Conservation (phyloP, 2,329 filamentous ascomycete genomes). For the Trichoderma sp. region DNA sequence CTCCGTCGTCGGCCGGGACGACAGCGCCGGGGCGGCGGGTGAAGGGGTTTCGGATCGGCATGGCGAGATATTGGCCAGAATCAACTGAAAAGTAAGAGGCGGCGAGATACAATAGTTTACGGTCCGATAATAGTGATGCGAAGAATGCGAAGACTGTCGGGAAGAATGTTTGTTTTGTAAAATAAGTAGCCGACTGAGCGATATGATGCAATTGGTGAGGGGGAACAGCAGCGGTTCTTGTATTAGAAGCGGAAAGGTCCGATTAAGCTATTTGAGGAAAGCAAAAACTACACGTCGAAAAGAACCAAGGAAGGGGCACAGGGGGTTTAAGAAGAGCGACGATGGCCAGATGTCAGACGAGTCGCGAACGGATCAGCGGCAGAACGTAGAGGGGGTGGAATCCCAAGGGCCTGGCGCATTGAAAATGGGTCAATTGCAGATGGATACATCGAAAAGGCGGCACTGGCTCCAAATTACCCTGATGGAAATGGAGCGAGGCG, state of each 20-base stretch:
- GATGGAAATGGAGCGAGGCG: slow-evolving; percentile 15
- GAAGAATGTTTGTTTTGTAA: slow-evolving; percentile 8
- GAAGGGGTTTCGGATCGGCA: slow-evolving; percentile 77
- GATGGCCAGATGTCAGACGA: slow-evolving; percentile 24
- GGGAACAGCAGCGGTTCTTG: background rate
- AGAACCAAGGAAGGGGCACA: slow-evolving; percentile 14
- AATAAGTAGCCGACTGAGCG: background rate
- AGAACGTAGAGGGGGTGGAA: background rate
- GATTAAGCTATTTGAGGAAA: slow-evolving; percentile 12
- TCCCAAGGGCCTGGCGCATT: background rate
- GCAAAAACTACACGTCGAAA: background rate
- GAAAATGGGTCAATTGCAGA: background rate
- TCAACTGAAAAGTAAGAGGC: background rate
- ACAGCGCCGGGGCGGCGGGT: slow-evolving; percentile 58
- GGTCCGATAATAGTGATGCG: background rate
- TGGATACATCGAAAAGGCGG: background rate
- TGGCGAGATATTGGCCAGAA: slow-evolving; percentile 37
- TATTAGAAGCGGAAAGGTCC: slow-evolving; percentile 1
- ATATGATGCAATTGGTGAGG: slow-evolving; percentile 11
- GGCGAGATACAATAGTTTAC: background rate
- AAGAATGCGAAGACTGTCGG: background rate
- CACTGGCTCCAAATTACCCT: background rate
- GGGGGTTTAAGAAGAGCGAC: slow-evolving; percentile 5
- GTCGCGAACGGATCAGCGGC: slow-evolving; percentile 18
- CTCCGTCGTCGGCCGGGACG: slow-evolving; percentile 57